A percentile compares a stretch with the other conserved stretches of the same genome.
Conservation (phyloP, 2,329 filamentous ascomycete species). For the Diplodia mutila region DNA sequence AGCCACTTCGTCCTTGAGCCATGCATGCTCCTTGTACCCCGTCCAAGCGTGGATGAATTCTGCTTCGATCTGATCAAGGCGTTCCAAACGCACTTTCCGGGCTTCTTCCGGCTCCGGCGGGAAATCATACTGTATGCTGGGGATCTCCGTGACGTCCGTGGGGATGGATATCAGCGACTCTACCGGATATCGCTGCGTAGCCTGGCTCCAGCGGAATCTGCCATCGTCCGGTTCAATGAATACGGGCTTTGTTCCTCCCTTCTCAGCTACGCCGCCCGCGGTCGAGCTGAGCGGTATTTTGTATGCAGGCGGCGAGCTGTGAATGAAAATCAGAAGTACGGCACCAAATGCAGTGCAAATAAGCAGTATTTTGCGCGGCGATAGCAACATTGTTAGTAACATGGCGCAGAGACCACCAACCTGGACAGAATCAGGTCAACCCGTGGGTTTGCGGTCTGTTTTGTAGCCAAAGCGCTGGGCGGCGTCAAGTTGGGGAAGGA, state of each 20-base stretch:
- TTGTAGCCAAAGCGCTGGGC: not conserved
- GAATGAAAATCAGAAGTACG: constrained; percentile 35
- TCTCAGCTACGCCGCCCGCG: not conserved
- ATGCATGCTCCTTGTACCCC: constrained; percentile 65
- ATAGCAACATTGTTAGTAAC: not conserved
- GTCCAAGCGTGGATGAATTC: constrained; percentile 52
- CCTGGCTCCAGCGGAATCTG: constrained; percentile 38
- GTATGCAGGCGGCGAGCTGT: constrained; percentile 34
- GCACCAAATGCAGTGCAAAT: constrained; percentile 32
- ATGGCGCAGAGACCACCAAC: not conserved
- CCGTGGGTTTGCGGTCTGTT: not conserved
- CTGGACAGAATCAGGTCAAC: too few relatives aligned
- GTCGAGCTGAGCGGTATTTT: constrained; percentile 23
- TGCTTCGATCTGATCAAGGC: constrained; percentile 36
- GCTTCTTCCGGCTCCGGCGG: constrained; percentile 30
- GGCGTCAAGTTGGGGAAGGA: not conserved
- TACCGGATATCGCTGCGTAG: constrained; percentile 36
- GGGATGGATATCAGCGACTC: constrained; percentile 36
- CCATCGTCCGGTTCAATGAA: not conserved
- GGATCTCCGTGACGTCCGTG: constrained; percentile 35
- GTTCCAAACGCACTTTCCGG: constrained; percentile 33
- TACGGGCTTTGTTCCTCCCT: not conserved
- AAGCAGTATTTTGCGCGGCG: not conserved
- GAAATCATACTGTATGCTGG: constrained; percentile 41
- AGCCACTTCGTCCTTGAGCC: constrained; percentile 66